A percentile compares a stretch with the other conserved stretches of the same genome.
Evolutionary conservation across 2,329 filamentous ascomycete genomes (phyloP).

Genomic region (Acephala macrosclerotiorum): DNA sequence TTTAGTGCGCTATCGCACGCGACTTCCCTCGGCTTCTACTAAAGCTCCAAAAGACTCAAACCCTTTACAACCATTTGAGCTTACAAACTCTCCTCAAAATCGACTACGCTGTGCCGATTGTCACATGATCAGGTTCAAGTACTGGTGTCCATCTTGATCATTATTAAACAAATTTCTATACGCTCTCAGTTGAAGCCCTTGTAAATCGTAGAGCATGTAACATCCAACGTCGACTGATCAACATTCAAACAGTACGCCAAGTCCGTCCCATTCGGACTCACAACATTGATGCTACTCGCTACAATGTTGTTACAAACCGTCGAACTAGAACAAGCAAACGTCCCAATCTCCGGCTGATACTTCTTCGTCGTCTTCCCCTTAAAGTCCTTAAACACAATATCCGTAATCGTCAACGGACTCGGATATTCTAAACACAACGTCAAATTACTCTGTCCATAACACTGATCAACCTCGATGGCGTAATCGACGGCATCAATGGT

Average conservation of each 20-base stretch:
- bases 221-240: conserved; percentile 45
- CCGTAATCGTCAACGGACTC: conserved; percentile 60
- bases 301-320: conserved; percentile 58
- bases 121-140: not conserved
- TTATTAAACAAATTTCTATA: not conserved
- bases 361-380: conserved; percentile 58
- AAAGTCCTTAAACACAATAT: conserved; percentile 64
- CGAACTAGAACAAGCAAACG: conserved; percentile 55
- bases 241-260: conserved; percentile 54
- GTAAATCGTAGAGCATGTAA: conserved; percentile 44
- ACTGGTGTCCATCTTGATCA: not conserved
- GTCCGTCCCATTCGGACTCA: conserved; percentile 54
- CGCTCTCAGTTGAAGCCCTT: conserved; percentile 39
- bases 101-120: too few relatives aligned
- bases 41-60: too few relatives aligned
- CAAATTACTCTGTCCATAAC: conserved; percentile 67
- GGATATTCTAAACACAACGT: conserved; percentile 67
- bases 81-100: too few relatives aligned
- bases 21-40: too few relatives aligned
- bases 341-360: conserved; percentile 53
- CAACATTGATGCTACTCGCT: conserved; percentile 53
- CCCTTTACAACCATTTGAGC: too few relatives aligned
- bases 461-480: conserved; percentile 70
- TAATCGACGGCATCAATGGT: conserved; percentile 68
- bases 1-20: too few relatives aligned